Evolutionary conservation across 306 rosid species (phyloP).

Genomic region (Prunus mongolica): DNA sequence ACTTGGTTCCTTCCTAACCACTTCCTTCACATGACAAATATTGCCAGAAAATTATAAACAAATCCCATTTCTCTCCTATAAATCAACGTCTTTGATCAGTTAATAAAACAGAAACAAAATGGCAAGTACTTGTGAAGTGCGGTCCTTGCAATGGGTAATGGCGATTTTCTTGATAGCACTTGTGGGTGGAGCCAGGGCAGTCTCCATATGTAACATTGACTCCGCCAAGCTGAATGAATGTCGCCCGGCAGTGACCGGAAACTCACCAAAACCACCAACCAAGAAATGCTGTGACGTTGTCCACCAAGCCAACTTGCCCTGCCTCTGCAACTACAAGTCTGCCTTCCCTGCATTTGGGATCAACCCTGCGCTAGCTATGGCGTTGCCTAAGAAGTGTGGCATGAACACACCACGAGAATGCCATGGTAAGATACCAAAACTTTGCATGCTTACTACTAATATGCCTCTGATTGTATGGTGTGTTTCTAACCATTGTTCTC

Average conservation of each 20-base stretch:
- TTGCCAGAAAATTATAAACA: conserved; percentile 6
- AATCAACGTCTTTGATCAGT: neutral
- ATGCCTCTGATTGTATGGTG: too few species aligned
- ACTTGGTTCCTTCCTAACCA: conserved; percentile 15
- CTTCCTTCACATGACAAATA: conserved; percentile 44
- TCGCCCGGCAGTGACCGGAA: conserved; percentile 44
- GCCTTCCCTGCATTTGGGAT: conserved; percentile 44
- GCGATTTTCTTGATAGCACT: conserved; percentile 33
- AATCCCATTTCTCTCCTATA: conserved; percentile 20
- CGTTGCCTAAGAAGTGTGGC: conserved; percentile 61
- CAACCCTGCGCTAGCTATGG: conserved; percentile 49
- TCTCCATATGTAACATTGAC: conserved; percentile 38
- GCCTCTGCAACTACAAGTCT: conserved; percentile 49
- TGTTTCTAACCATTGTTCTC: neutral
- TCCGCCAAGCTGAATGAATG: conserved; percentile 33
- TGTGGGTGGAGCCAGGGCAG: conserved; percentile 28
- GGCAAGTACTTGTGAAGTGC: conserved; percentile 22
- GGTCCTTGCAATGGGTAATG: conserved; percentile 24
- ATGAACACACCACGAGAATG: conserved; percentile 39
- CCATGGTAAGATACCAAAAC: conserved; percentile 30
- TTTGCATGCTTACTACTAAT: neutral
- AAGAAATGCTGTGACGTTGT: conserved; percentile 46
- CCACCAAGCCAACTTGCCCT: conserved; percentile 40
- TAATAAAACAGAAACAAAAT: neutral
- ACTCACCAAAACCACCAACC: conserved; percentile 37